Evolutionary conservation across 2,329 filamentous ascomycete genomes (phyloP), one percentile per base, ranked within the genome.

Genomic region (Penicillium olsonii): DNA sequence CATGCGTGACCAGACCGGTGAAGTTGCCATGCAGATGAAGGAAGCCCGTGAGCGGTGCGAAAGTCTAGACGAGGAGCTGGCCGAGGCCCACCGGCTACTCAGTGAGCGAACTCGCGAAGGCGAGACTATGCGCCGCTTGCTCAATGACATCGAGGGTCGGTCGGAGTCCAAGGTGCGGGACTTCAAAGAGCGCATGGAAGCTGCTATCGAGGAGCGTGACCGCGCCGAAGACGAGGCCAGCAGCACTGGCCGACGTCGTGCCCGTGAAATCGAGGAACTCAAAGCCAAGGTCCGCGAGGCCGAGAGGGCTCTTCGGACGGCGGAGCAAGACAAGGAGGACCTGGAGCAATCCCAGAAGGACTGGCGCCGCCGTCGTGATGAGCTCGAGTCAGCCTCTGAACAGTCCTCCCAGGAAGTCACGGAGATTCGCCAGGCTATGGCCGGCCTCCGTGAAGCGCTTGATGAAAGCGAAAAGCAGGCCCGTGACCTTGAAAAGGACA

Each of bases 161-260:
- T 85, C 92, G 1, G 92, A 97, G 57, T 78, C 78, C 52, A 88
- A 90, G 64, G 83, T 95, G 15, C 85, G 90, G 22, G 92, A 97
- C 57, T 94, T 96, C 85, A 87, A 90, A 45, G 85, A 90, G 50
- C 84, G 87, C 2, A 87, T 97, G 80, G 92, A 97, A 63, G 79
- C 88, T 1, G 92, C 92, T 0, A 81, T 95, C n/a, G 92, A 96
- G 68, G 94, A 99, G 70, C 84, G 94, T 15, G 94, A 99, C 67
- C 84, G 90, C 2, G 86, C 91, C 2, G 92, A 99, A 70, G 92
- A 97, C 55, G 92, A 97, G 72, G 85, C 90, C 2, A 90, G 84
- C 62, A 87, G 85, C 0, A 80, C 88, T 41, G 88, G 87, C 11
- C 82, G 92, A 44, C 83, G 88, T 37, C 85, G 87, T 53, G 83